phyloP scores from a whole-genome alignment of 2,329 filamentous ascomycete species.

The Cladobotryum protrusum region DNA sequence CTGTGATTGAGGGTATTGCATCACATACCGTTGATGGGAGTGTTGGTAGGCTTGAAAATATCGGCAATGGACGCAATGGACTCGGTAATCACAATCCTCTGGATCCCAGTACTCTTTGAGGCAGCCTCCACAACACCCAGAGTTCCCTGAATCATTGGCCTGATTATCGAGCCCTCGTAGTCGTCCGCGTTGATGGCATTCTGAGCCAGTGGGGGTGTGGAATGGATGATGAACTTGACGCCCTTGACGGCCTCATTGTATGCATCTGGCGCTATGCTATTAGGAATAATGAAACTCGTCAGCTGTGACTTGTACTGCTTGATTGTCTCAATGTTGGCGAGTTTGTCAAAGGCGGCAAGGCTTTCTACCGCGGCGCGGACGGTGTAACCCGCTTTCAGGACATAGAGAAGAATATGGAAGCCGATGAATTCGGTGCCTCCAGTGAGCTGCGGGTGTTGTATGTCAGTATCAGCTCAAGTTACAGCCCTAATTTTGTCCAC shows the following conservation, averaged over 20 bases:
- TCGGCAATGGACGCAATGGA: conserved; percentile 24
- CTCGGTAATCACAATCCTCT: conserved; percentile 37
- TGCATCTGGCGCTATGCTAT: conserved; percentile 29
- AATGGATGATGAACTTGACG: conserved; percentile 31
- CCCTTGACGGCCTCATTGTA: conserved; percentile 35
- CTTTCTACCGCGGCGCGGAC: conserved; percentile 26
- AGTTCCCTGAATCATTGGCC: conserved; percentile 31
- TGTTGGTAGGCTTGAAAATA: background rate
- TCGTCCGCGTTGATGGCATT: conserved; percentile 2
- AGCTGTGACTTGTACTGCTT: conserved; percentile 13
- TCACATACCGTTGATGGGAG: conserved; percentile 4
- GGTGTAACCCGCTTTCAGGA: conserved; percentile 20
- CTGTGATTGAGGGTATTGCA: background rate
- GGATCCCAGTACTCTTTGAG: conserved; percentile 25
- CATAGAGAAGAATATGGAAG: conserved; percentile 20
- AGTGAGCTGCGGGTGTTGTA: conserved; percentile 15
- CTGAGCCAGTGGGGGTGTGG: conserved; percentile 20
- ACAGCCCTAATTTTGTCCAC: no score
- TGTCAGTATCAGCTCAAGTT: no score
- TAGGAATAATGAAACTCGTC: conserved; percentile 27
- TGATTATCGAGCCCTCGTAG: conserved; percentile 19
- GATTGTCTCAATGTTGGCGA: conserved; percentile 11
- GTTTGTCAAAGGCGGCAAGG: conserved; percentile 12
- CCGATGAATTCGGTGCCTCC: conserved; percentile 27
- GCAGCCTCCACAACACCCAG: conserved; percentile 32